Evolutionary conservation across 768 basidiomycete genomes (phyloP), one percentile per base, ranked within the genome.

Genomic region (Leccinum variicolor): DNA sequence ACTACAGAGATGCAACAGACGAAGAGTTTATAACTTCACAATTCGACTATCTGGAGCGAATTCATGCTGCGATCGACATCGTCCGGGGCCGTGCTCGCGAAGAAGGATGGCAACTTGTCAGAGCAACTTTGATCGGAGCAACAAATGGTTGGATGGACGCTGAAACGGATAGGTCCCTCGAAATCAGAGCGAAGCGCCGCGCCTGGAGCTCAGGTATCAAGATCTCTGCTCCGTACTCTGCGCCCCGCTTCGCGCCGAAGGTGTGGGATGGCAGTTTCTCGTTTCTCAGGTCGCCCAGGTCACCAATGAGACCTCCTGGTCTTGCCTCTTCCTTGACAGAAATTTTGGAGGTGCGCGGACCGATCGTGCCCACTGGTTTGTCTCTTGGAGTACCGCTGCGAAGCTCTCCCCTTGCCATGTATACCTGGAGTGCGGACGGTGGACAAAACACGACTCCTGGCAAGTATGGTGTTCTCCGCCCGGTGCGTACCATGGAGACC

Each of bases 181-280:
- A 86, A 67, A 76, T 82, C 41, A 80, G 80, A 60, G 81, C 82
- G 33, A 77, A 82, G 39, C 77, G 89, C 29, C 77, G 86, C 10
- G 88, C 88, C 7, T 90, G 88, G 88, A 76, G 82, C 54, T 82
- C 82, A 59, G 75, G 79, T 34, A 76, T 78, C 19, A 75, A 81
- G 58, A 65, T 78, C 50, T 71, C 73, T 51, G 65, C 69, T 1
- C 66, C 66, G 2, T 71, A 69, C 57, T 28, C 59, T 19, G n/a
- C 48, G 3, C 31, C 54, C 19, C 50, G 34, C 47, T 50, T 36
- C 21, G 15, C 41, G 1, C 39, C 26, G 23, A 66, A 48, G 53
- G 59, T 56, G 25, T 69, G 72, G 71, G 53, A 58, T 17, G 61
- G 63, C 8, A 52, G 51, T 25, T 28, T 50, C 34, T 52, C 52